These are phyloP conservation scores for Xylaria nigripes DNA, from an alignment of 495 filamentous ascomycete species.

Conservation along the genomic window DNA sequence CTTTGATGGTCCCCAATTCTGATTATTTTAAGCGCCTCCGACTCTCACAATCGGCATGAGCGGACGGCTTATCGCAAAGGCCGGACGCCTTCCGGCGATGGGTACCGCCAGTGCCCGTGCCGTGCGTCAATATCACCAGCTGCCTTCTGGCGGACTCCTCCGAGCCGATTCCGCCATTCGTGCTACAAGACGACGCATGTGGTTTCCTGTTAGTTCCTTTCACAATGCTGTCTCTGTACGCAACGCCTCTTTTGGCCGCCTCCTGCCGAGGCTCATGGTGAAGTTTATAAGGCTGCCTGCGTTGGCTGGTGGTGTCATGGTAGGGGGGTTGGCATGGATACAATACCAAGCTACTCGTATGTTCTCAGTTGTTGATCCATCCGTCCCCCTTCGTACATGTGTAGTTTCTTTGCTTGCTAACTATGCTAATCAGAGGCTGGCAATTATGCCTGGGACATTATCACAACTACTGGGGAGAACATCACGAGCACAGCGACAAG, in stretches of 20 bases:
- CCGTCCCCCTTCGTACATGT: neutral
- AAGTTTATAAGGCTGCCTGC: constrained; percentile 85
- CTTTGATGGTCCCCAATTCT: neutral
- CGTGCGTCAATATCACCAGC: constrained; percentile 58
- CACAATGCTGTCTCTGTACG: constrained; percentile 82
- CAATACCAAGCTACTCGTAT: constrained; percentile 93
- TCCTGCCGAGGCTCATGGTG: constrained; percentile 78
- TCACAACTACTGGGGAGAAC: constrained; percentile 60
- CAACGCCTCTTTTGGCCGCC: constrained; percentile 74
- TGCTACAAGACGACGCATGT: constrained; percentile 52
- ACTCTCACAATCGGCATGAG: constrained; percentile 53
- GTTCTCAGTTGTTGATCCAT: constrained; percentile 20
- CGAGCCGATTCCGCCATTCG: constrained; percentile 55
- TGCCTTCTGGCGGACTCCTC: constrained; percentile 58
- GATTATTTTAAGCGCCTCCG: constrained; percentile 19
- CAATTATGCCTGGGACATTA: constrained; percentile 77
- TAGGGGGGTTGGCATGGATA: constrained; percentile 81
- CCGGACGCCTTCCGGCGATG: constrained; percentile 58
- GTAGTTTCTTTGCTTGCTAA: constrained; percentile 6
- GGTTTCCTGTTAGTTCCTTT: constrained; percentile 69
- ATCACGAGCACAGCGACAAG: constrained; percentile 56
- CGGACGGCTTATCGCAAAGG: constrained; percentile 65
- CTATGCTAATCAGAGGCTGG: constrained; percentile 60
- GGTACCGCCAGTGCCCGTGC: constrained; percentile 48
- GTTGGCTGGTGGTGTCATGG: constrained; percentile 78